Conservation (phyloP, 352 stramenopile genomes). For the Globisporangium emineosum region DNA sequence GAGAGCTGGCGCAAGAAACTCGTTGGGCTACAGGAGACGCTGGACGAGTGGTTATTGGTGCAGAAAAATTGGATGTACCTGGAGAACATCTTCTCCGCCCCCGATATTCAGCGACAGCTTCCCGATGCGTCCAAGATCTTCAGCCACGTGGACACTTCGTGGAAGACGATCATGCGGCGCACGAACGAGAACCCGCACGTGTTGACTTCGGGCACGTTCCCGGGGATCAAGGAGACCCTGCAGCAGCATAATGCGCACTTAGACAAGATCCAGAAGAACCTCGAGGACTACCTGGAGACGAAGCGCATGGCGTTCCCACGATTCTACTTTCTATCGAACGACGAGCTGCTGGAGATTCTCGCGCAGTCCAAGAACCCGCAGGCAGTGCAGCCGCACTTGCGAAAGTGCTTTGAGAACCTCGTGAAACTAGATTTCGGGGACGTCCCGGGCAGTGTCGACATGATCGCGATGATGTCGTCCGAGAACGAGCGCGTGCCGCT, state of each 20-base stretch:
- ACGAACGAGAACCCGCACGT: slow-evolving; percentile 87
- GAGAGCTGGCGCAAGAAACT: slow-evolving; percentile 86
- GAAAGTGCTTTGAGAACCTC: slow-evolving; percentile 94
- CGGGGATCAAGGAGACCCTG: slow-evolving; percentile 80
- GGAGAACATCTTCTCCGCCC: slow-evolving; percentile 86
- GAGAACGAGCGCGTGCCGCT: slow-evolving; percentile 88
- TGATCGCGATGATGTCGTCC: slow-evolving; percentile 91
- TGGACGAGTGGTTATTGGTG: slow-evolving; percentile 87
- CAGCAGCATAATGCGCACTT: slow-evolving; percentile 83
- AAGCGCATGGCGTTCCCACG: slow-evolving; percentile 91
- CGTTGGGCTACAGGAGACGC: slow-evolving; percentile 77
- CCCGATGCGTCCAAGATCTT: slow-evolving; percentile 91
- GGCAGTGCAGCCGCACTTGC: slow-evolving; percentile 91
- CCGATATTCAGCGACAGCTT: slow-evolving; percentile 90
- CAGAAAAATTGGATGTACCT: slow-evolving; percentile 91
- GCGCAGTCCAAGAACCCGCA: slow-evolving; percentile 94
- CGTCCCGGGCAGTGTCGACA: slow-evolving; percentile 83
- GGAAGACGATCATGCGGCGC: slow-evolving; percentile 90
- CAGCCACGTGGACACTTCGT: slow-evolving; percentile 86
- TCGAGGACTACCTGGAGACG: slow-evolving; percentile 92
- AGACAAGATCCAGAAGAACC: slow-evolving; percentile 90
- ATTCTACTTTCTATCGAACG: slow-evolving; percentile 96
- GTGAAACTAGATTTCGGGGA: slow-evolving; percentile 82
- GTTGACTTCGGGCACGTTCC: slow-evolving; percentile 74
- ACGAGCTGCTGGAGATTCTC: slow-evolving; percentile 94